These are phyloP conservation scores for Boletus coccyginus DNA, from an alignment of 768 basidiomycete species.

Conservation along the genomic window DNA sequence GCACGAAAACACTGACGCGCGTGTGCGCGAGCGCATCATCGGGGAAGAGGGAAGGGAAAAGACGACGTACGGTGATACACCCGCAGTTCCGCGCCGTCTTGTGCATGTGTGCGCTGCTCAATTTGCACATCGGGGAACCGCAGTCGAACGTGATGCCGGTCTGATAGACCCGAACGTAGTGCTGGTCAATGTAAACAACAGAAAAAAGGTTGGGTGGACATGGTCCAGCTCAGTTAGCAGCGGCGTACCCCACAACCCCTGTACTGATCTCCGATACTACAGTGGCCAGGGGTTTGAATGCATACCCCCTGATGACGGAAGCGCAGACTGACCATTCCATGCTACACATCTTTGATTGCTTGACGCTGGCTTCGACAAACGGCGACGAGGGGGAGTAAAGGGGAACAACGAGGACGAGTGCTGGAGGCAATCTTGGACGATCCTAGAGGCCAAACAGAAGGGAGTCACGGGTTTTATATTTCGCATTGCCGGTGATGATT, in stretches of 20 bases:
- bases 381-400: neutral
- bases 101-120: conserved; percentile 60
- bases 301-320: neutral
- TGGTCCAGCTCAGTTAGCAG: neutral
- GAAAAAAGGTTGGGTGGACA: conserved; percentile 1
- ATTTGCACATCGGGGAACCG: conserved; percentile 43
- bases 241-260: conserved; percentile 40
- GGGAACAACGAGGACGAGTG: neutral
- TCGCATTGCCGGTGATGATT: conserved; percentile 22
- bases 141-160: conserved; percentile 62
- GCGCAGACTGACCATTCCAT: conserved; percentile 49
- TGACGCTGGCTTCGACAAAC: neutral
- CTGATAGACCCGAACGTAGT: conserved; percentile 62
- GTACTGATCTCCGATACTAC: conserved; percentile 42
- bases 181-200: conserved; percentile 36
- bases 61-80: conserved; percentile 42
- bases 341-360: conserved; percentile 45
- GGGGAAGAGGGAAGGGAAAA: too few relatives aligned
- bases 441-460: neutral
- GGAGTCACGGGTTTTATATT: conserved; percentile 28
- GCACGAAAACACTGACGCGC: neutral
- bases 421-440: neutral
- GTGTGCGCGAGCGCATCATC: neutral
- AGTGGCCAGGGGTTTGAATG: conserved; percentile 8
- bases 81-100: conserved; percentile 54